These are phyloP conservation scores for Thalassiosira mediterranea DNA, from an alignment of 352 stramenopile genomes.

Conservation along the genomic window DNA sequence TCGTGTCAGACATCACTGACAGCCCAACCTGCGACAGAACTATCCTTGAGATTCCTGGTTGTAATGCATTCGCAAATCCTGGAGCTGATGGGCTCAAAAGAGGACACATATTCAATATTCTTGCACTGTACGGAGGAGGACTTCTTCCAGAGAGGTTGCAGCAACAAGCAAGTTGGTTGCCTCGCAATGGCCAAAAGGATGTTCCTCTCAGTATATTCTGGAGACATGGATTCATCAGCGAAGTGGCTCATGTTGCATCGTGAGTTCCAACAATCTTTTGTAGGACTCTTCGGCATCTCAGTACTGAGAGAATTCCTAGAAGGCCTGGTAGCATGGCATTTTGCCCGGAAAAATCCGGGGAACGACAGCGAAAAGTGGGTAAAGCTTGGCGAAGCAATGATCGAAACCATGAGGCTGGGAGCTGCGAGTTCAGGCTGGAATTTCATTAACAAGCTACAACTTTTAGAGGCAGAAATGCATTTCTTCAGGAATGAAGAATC, in stretches of 20 bases:
- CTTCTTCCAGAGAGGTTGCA: background rate
- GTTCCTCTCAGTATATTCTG: background rate
- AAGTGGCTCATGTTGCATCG: background rate
- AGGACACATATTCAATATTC: constrained; percentile 21
- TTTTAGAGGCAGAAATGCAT: constrained; percentile 9
- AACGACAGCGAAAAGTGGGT: constrained; percentile 7
- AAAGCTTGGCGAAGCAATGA: background rate
- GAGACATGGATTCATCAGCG: constrained; percentile 1
- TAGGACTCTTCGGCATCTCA: background rate
- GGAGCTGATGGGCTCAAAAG: constrained; percentile 16
- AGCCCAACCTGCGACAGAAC: background rate
- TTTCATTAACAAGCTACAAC: constrained; percentile 6
- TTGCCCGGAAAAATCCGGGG: constrained; percentile 3
- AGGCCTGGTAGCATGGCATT: constrained; percentile 10
- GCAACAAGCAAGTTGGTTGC: background rate
- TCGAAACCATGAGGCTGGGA: background rate
- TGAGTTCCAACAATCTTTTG: background rate
- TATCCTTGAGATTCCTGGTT: background rate
- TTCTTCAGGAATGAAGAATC: constrained; percentile 14
- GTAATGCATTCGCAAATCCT: constrained; percentile 4
- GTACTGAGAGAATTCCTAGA: background rate
- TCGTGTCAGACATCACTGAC: background rate
- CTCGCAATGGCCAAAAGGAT: background rate
- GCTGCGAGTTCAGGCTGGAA: background rate
- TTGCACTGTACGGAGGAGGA: constrained; percentile 6